Conservation (phyloP, 352 stramenopile species). For the Globisporangium okanoganense region DNA sequence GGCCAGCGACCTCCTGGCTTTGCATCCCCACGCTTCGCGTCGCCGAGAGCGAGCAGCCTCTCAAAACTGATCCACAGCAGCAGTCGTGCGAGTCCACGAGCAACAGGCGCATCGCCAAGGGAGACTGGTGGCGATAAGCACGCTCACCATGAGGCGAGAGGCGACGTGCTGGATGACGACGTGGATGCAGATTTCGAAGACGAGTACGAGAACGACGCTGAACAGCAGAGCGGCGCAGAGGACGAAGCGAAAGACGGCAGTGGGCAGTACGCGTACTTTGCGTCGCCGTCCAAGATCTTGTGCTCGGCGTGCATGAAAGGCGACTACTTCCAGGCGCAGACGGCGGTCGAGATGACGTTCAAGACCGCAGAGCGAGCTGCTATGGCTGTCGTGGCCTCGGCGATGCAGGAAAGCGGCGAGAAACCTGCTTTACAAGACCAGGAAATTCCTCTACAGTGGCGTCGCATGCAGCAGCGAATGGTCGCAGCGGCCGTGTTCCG, state of each 20-base stretch:
- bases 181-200: not conserved
- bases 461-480: conserved; percentile 1
- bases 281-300: conserved; percentile 56
- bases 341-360: conserved; percentile 54
- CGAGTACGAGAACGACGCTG: conserved; percentile 8
- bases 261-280: conserved; percentile 45
- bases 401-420: not conserved
- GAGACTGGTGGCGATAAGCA: not conserved
- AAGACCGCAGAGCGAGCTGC: conserved; percentile 21
- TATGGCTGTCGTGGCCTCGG: not conserved
- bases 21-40: conserved; percentile 4
- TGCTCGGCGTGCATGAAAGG: conserved; percentile 73
- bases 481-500: conserved; percentile 28
- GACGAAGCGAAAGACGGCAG: conserved; percentile 18
- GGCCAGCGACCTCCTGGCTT: conserved; percentile 1
- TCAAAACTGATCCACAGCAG: conserved; percentile 2
- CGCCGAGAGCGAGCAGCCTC: conserved; percentile 1
- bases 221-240: conserved; percentile 31
- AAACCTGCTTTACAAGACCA: not conserved
- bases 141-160: not conserved
- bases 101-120: not conserved
- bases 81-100: conserved; percentile 2
- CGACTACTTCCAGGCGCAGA: conserved; percentile 69
- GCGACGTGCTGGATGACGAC: not conserved
- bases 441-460: not conserved